Percentiles rank a stretch among this genome's conserved stretches.
These are phyloP conservation scores for Suillus lakei DNA, from an alignment of 768 basidiomycete genomes.

Conservation along the genomic window DNA sequence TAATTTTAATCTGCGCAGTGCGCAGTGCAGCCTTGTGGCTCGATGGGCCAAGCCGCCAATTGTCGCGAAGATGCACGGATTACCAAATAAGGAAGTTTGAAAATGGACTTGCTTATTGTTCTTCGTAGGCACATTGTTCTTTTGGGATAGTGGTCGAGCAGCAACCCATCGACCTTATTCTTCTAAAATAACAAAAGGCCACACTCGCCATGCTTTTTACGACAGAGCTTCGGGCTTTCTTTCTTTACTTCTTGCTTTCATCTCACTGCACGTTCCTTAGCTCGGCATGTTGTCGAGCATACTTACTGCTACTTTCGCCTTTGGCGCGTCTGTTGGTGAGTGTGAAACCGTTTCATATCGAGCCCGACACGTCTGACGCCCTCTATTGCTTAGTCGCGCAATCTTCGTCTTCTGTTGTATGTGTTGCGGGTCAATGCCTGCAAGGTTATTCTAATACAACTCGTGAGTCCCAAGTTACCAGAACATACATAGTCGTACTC, in stretches of 20 bases:
- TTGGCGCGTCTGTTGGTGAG: conserved; percentile 46
- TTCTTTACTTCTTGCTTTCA: conserved; percentile 23
- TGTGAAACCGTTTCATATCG: neutral
- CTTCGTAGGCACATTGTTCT: conserved; percentile 25
- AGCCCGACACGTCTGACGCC: conserved; percentile 7
- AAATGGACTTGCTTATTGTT: conserved; percentile 31
- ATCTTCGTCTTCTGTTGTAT: conserved; percentile 64
- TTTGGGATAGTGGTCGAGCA: conserved; percentile 11
- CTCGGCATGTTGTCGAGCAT: conserved; percentile 46
- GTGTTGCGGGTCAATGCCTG: conserved; percentile 89
- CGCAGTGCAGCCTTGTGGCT: neutral
- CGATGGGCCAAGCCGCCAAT: neutral
- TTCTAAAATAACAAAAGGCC: conserved; percentile 34
- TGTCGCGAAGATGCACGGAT: neutral
- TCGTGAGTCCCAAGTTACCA: conserved; percentile 46
- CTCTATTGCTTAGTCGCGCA: conserved; percentile 50
- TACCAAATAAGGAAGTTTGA: conserved; percentile 14
- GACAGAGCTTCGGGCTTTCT: conserved; percentile 30
- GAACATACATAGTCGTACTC: conserved; percentile 12
- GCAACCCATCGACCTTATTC: conserved; percentile 32
- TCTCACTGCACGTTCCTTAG: conserved; percentile 24
- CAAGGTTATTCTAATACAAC: conserved; percentile 79
- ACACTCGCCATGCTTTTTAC: conserved; percentile 11
- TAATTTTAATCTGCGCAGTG: neutral
- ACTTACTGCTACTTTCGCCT: conserved; percentile 39